Conservation (phyloP, 169 alveolate species). For the Cryptosporidium ubiquitum region DNA sequence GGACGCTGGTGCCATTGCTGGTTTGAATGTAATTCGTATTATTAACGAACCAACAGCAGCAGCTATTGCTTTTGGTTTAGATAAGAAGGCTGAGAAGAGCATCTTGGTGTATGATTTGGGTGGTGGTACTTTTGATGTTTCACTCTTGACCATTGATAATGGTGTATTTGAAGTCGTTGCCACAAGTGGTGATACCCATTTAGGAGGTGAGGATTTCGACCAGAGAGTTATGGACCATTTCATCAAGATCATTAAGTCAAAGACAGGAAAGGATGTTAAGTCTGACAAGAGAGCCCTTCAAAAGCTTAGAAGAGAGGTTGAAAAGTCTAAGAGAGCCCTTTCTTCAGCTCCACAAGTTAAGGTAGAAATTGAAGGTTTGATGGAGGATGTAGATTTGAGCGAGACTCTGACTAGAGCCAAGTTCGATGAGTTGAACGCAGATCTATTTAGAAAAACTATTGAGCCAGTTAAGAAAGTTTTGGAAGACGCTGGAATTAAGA, state of each 20-base stretch:
- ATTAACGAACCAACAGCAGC: constrained; percentile 99
- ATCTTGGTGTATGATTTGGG: constrained; percentile 99
- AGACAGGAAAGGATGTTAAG: constrained; percentile 91
- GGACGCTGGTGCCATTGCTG: constrained; percentile 99
- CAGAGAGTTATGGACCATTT: constrained; percentile 97
- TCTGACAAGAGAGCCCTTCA: constrained; percentile 95
- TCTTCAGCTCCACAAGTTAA: constrained; percentile 91
- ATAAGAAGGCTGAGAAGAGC: constrained; percentile 92
- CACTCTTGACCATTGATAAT: constrained; percentile 95
- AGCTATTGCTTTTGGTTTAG: constrained; percentile 99
- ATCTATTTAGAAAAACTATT: constrained; percentile 88
- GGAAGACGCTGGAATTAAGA: constrained; percentile 88
- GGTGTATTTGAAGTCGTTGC: constrained; percentile 98
- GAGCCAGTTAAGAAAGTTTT: constrained; percentile 91
- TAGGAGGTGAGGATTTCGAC: constrained; percentile 99
- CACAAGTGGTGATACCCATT: constrained; percentile 98
- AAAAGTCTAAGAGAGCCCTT: constrained; percentile 96
- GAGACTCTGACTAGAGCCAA: constrained; percentile 92
- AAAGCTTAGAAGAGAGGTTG: constrained; percentile 97
- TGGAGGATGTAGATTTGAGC: constrained; percentile 88
- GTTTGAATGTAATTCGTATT: constrained; percentile 96
- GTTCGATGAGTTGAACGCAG: constrained; percentile 91
- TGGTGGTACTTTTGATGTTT: constrained; percentile 99
- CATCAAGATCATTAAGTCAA: constrained; percentile 92
- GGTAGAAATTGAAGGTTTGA: constrained; percentile 88